Evolutionary conservation across 805 yeast species (phyloP).

Genomic region (Saccharomycopsis sp.): DNA sequence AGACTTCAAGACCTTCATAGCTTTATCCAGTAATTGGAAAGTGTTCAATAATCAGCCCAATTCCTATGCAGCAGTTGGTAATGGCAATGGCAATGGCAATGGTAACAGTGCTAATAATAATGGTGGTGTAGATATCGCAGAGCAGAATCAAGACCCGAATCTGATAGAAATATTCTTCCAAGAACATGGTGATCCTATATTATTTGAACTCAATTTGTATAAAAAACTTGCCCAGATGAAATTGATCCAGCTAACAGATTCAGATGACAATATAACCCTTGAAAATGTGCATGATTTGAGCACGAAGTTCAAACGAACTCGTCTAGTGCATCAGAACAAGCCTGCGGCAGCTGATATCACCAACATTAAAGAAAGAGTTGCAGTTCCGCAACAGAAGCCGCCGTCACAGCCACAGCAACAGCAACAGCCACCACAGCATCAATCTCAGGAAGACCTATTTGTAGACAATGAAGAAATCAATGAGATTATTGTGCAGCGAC

Average conservation of each 20-base stretch:
- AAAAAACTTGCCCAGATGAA: constrained; percentile 6
- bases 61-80: not conserved
- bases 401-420: too few species aligned
- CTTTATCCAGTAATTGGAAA: not conserved
- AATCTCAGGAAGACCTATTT: not conserved
- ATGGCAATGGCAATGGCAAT: not conserved
- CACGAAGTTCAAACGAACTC: not conserved
- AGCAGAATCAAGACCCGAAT: not conserved
- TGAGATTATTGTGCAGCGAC: not conserved
- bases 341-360: not conserved
- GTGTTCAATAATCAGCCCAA: not conserved
- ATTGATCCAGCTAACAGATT: constrained; percentile 15
- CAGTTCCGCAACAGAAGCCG: too few species aligned
- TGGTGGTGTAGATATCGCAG: not conserved
- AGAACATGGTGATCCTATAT: constrained; percentile 12
- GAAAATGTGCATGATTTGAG: not conserved
- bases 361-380: constrained; percentile 1
- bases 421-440: not conserved
- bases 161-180: constrained; percentile 16
- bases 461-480: not conserved
- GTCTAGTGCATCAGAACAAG: constrained; percentile 1
- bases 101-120: not conserved
- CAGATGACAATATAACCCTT: constrained; percentile 1
- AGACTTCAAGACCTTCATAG: constrained; percentile 15
- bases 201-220: constrained; percentile 13